These are phyloP conservation scores for Rutstroemia sp. DNA, from an alignment of 2,329 filamentous ascomycete species.

Conservation along the genomic window DNA sequence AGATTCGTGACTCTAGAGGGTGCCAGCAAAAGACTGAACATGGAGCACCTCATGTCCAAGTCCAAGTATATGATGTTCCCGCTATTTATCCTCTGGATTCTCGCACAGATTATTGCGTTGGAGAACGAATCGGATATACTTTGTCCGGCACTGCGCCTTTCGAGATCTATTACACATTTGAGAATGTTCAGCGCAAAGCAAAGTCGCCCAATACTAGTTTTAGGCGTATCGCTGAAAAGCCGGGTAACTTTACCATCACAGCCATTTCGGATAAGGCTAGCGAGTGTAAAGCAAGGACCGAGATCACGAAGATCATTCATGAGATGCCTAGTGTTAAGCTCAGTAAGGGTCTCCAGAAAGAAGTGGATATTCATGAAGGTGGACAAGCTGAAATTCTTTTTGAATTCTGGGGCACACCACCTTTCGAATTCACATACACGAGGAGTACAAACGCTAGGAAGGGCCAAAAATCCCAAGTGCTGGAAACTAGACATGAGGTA, in stretches of 20 bases:
- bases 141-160: conserved; percentile 89
- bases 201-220: conserved; percentile 75
- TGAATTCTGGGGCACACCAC: conserved; percentile 90
- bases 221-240: conserved; percentile 84
- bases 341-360: conserved; percentile 70
- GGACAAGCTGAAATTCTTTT: conserved; percentile 90
- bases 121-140: conserved; percentile 87
- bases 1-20: conserved; percentile 78
- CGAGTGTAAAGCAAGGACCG: conserved; percentile 73
- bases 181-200: conserved; percentile 70
- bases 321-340: conserved; percentile 87
- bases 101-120: conserved; percentile 85
- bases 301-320: conserved; percentile 78
- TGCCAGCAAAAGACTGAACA: conserved; percentile 73
- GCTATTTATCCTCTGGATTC: conserved; percentile 83
- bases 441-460: conserved; percentile 76
- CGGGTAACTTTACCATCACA: conserved; percentile 82
- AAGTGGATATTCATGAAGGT: conserved; percentile 93
- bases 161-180: conserved; percentile 86
- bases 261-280: conserved; percentile 81
- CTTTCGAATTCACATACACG: conserved; percentile 97
- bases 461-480: conserved; percentile 68
- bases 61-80: conserved; percentile 88
- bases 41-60: conserved; percentile 70
- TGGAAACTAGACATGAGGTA: conserved; percentile 86